These are phyloP conservation scores for Linnemannia schmuckeri DNA, from an alignment of 192 early-diverging fungal genomes.

Conservation along the genomic window DNA sequence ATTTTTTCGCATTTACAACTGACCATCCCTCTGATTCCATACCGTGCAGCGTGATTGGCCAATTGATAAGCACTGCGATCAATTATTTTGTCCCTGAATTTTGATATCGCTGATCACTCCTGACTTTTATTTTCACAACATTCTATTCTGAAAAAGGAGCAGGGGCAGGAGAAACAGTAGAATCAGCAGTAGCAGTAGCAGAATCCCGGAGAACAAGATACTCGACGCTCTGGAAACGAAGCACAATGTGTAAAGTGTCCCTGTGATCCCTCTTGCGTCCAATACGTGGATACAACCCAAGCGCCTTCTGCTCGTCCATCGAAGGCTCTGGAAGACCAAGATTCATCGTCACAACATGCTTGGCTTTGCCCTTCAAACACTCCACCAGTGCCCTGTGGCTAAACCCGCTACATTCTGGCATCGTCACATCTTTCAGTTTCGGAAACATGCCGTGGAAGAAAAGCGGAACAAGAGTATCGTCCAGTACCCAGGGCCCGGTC, in stretches of 20 bases:
- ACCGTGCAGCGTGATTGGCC: no score
- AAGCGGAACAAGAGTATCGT: neutral
- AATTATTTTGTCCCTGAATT: no score
- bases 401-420: neutral
- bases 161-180: no score
- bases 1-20: no score
- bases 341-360: neutral
- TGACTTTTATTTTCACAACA: no score
- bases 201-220: neutral
- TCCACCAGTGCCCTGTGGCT: neutral
- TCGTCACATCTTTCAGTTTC: neutral
- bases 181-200: neutral
- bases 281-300: neutral
- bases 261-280: neutral
- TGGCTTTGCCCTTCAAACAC: neutral
- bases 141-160: no score
- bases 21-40: no score
- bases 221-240: neutral
- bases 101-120: no score
- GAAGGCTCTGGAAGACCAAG: neutral
- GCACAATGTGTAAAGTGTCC: neutral
- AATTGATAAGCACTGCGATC: no score
- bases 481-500: neutral
- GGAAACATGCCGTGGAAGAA: neutral
- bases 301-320: neutral